Percentiles rank a stretch among this genome's conserved stretches.
phyloP scores from a whole-genome alignment of 371 early-diverging fungal species.

The Funneliformis caledonium region DNA sequence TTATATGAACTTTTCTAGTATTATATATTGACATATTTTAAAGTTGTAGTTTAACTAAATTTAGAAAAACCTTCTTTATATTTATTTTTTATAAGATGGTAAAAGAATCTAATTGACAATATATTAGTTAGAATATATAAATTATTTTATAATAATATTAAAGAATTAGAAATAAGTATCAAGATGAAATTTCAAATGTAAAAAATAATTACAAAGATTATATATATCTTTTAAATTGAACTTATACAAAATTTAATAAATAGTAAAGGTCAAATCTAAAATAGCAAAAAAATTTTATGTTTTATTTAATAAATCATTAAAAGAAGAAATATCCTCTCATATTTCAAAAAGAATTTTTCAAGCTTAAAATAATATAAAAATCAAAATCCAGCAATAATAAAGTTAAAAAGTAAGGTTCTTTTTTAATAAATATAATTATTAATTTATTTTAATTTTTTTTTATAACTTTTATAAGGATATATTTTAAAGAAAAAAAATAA shows the following conservation, averaged over 20 bases:
- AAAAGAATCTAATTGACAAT: background rate
- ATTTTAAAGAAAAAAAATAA: too few relatives aligned
- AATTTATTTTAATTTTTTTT: too few relatives aligned
- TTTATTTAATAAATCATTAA: background rate
- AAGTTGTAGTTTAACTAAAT: too few relatives aligned
- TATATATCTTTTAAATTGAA: background rate
- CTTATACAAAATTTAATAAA: too few relatives aligned
- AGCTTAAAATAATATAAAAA: background rate
- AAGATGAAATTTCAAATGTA: background rate
- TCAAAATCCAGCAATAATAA: background rate
- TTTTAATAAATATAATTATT: too few relatives aligned
- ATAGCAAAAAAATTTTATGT: background rate
- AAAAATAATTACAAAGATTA: too few relatives aligned
- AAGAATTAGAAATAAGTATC: background rate
- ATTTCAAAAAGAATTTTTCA: background rate
- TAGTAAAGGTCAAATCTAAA: background rate
- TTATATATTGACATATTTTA: too few relatives aligned
- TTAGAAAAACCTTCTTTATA: background rate
- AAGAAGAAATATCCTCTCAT: too few relatives aligned
- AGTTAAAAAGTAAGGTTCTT: background rate
- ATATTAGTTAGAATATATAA: background rate
- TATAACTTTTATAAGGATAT: too few relatives aligned
- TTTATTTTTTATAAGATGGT: slow-evolving; percentile 5
- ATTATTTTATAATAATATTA: background rate
- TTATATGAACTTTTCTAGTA: too few relatives aligned